These are phyloP conservation scores for Petunia secreta DNA, from an alignment of 257 asterid species.

Conservation along the genomic window DNA sequence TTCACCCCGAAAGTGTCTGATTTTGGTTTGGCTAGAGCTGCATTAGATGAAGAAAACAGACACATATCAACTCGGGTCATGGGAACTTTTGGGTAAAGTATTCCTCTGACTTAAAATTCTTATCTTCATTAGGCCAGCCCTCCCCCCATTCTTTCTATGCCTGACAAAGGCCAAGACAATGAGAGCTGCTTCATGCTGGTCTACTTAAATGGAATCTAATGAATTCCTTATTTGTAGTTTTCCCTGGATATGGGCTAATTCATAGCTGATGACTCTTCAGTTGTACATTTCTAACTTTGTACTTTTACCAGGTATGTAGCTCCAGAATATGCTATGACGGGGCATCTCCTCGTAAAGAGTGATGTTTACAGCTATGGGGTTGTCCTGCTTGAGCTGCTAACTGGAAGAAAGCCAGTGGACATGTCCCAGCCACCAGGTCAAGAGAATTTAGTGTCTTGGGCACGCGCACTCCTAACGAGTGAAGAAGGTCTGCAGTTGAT, in stretches of 20 bases:
- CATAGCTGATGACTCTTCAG: not conserved
- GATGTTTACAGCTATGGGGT: conserved; percentile 98
- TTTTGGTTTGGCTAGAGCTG: conserved; percentile 89
- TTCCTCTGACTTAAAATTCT: not conserved
- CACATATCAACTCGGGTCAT: conserved; percentile 95
- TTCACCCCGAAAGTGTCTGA: conserved; percentile 90
- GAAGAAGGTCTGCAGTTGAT: conserved; percentile 61
- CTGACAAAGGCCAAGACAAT: conserved; percentile 2
- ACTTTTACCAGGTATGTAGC: conserved; percentile 73
- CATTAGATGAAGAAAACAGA: conserved; percentile 71
- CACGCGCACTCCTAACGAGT: conserved; percentile 77
- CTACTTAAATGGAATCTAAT: not conserved
- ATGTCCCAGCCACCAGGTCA: conserved; percentile 92
- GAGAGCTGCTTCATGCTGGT: conserved; percentile 9
- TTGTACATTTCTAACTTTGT: conserved; percentile 17
- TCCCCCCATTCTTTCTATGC: not conserved
- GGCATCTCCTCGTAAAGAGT: conserved; percentile 91
- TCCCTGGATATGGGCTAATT: not conserved
- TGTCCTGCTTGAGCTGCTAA: conserved; percentile 95
- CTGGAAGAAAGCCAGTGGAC: conserved; percentile 87
- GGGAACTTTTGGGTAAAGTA: conserved; percentile 94
- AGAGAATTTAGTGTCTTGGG: conserved; percentile 92
- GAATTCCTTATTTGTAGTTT: not conserved
- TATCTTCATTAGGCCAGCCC: conserved; percentile 7
- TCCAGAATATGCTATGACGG: conserved; percentile 97